These are phyloP conservation scores for Sporisorium reilianum DNA, from an alignment of 1,284 basidiomycete species.

Conservation along the genomic window DNA sequence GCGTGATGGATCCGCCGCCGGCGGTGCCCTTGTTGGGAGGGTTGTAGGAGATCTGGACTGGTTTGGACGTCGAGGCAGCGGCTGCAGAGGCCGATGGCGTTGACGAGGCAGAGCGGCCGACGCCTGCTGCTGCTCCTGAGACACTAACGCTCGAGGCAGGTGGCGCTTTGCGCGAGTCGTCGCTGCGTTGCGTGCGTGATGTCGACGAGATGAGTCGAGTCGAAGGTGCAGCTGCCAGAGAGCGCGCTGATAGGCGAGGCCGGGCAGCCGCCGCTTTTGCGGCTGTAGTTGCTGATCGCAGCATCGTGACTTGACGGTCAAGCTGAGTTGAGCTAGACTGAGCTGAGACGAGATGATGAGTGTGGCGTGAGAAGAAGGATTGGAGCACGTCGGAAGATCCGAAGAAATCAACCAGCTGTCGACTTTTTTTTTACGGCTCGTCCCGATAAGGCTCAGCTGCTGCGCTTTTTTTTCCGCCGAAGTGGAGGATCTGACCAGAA, in stretches of 20 bases:
- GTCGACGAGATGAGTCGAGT: constrained; percentile 20
- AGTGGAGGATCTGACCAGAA: neutral
- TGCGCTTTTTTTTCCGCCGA: neutral
- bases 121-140: neutral
- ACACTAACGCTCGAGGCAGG: too few relatives aligned
- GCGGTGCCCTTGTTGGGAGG: constrained; percentile 35
- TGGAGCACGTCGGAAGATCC: neutral
- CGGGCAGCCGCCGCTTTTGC: constrained; percentile 13
- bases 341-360: neutral
- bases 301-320: constrained; percentile 11
- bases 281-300: constrained; percentile 24
- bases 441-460: neutral
- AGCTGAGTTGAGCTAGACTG: neutral
- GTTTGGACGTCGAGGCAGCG: constrained; percentile 28
- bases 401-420: neutral
- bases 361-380: neutral
- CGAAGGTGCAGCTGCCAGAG: neutral
- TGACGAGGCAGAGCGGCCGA: constrained; percentile 5
- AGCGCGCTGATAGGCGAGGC: neutral
- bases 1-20: constrained; percentile 43
- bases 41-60: constrained; percentile 42
- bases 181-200: constrained; percentile 15
- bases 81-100: constrained; percentile 1
- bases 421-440: neutral
- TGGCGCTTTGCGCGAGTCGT: constrained; percentile 17